phyloP scores from a whole-genome alignment of 257 asterid genomes.

The Schizonepeta tenuifolia region DNA sequence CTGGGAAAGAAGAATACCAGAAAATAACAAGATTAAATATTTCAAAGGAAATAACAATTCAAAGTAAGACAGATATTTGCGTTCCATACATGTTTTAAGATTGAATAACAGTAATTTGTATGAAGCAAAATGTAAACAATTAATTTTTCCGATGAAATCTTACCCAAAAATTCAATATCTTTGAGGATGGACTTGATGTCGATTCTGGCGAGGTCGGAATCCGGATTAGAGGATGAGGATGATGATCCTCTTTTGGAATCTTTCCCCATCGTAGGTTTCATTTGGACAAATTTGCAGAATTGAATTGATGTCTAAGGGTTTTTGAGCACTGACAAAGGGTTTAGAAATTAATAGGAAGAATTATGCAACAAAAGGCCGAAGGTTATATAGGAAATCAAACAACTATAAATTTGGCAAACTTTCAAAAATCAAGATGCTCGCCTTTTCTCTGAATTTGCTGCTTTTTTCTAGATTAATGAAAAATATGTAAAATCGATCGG shows the following conservation, averaged over 20 bases:
- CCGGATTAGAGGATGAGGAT: constrained; percentile 32
- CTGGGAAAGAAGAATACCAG: neutral
- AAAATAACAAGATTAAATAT: neutral
- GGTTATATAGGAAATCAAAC: too few relatives aligned
- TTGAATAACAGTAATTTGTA: neutral
- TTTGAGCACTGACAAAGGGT: too few relatives aligned
- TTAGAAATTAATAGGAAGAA: too few relatives aligned
- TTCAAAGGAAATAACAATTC: neutral
- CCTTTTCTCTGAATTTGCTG: too few relatives aligned
- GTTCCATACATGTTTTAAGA: neutral
- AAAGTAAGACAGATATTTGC: neutral
- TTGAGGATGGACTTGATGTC: constrained; percentile 62
- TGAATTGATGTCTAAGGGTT: too few relatives aligned
- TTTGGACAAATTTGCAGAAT: too few relatives aligned
- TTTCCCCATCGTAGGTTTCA: constrained; percentile 30
- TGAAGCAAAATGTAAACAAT: neutral
- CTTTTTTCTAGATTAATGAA: too few relatives aligned
- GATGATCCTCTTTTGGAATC: constrained; percentile 35
- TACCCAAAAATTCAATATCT: constrained; percentile 68
- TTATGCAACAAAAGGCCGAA: too few relatives aligned
- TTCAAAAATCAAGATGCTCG: too few relatives aligned
- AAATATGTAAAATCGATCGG: neutral
- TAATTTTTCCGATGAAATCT: neutral
- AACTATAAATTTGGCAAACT: too few relatives aligned
- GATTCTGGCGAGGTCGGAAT: constrained; percentile 40